These are phyloP conservation scores for Ilyonectria mors-panacis DNA, from an alignment of 2,329 filamentous ascomycete species.

Conservation along the genomic window DNA sequence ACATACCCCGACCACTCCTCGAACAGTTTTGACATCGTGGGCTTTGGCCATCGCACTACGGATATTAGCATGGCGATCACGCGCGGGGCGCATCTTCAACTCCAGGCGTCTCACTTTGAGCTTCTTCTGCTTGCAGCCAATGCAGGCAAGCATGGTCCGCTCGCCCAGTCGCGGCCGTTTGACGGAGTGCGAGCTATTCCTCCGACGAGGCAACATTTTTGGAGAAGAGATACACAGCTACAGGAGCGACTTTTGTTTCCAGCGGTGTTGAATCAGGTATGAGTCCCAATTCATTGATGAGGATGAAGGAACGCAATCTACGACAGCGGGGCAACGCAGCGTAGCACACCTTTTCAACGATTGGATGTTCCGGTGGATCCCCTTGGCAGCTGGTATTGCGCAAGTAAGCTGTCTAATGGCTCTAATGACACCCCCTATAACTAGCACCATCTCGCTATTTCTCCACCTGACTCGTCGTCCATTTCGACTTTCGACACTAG, in stretches of 20 bases:
- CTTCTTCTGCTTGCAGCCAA: conserved; percentile 38
- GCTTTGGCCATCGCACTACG: conserved; percentile 31
- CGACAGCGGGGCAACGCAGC: conserved; percentile 3
- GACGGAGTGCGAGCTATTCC: conserved; percentile 25
- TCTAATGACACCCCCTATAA: neutral
- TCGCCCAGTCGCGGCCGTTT: conserved; percentile 34
- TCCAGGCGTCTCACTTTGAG: conserved; percentile 22
- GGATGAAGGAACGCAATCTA: neutral
- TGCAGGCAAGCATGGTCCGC: conserved; percentile 34
- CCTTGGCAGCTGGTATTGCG: neutral
- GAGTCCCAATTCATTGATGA: neutral
- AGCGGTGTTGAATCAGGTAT: too few relatives aligned
- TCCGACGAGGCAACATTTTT: conserved; percentile 12
- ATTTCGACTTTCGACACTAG: too few relatives aligned
- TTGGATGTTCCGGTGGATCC: neutral
- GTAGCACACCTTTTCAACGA: neutral
- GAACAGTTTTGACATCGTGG: conserved; percentile 35
- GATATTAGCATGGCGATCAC: neutral
- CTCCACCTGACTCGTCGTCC: neutral
- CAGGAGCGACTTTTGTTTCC: neutral
- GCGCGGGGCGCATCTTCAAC: too few relatives aligned
- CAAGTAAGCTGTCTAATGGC: neutral
- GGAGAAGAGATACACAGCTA: neutral
- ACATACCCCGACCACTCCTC: conserved; percentile 27
- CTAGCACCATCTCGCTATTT: neutral